Evolutionary conservation across 805 yeast genomes (phyloP), one percentile per base, ranked within the genome.

Genomic region (Yarrowia sp.): DNA sequence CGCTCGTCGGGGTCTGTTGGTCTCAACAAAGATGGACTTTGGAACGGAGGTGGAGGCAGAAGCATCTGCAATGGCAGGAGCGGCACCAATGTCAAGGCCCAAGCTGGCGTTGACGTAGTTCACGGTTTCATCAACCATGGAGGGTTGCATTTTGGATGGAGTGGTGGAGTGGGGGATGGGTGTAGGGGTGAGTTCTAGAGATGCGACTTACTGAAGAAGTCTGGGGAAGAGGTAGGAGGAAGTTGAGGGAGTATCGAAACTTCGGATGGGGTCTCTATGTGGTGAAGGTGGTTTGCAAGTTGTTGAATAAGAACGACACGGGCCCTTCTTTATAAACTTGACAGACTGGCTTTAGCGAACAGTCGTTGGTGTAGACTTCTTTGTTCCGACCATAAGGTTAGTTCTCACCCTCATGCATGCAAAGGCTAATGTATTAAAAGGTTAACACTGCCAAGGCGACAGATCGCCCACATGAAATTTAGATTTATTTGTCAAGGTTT

Each of bases 51-150:
- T 46, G 33, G 42, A 29, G 38, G 47, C 33, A 10, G 53, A 22
- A 63, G 42, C 29, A 49, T 51, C 56, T n/a, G 65, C 42, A 9
- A 38, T 38, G 19, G 62, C 39, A 16, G 56, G 36, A 61, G 36
- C 66, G 59, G 81, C 68, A 0, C 85, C 85, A 4, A 81, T 77
- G 62, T 80, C 74, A 65, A 85, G 84, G 0, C 88, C 88, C 61
- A 86, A 83, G 39, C 76, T 72, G 47, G 77, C 69, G 69, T 87
- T 87, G 64, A 86, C 82, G 24, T 77, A 66, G 14, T 77, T 78
- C 8, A 86, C 86, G 18, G 90, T 78, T 2, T 76, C 66, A 12
- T 84, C 82, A 64, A 76, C 61, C 46, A 55, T 69, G 2, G 61
- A 55, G 61, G 61, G 47, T 35, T 51, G 58, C 58, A 51, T 51